A percentile compares a stretch with the other conserved stretches of the same genome.
Evolutionary conservation across 2,329 filamentous ascomycete species (phyloP).

Genomic region (Magnaporthiopsis incrustans): DNA sequence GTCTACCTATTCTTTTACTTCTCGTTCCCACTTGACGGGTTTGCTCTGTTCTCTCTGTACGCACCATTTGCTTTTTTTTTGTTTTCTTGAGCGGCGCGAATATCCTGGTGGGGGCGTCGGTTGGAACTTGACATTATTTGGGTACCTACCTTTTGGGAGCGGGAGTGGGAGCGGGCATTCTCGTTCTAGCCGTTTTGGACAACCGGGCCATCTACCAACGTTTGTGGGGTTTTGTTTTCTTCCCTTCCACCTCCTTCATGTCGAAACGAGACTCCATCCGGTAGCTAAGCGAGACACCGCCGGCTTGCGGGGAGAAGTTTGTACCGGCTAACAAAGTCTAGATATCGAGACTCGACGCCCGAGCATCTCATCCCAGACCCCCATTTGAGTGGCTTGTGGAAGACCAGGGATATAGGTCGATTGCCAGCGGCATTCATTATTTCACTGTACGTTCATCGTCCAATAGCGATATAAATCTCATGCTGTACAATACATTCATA

Average conservation of each 20-base stretch:
- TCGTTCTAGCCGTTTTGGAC: not conserved
- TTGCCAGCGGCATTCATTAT: no score
- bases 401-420: no score
- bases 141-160: no score
- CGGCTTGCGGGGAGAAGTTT: not conserved
- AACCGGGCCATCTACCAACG: not conserved
- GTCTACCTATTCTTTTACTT: not conserved
- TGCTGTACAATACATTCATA: no score
- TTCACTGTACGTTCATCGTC: no score
- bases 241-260: not conserved
- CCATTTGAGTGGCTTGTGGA: no score
- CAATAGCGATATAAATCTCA: no score
- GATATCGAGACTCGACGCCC: no score
- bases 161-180: not conserved
- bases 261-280: not conserved
- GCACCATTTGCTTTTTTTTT: not conserved
- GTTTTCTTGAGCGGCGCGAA: not conserved
- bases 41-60: not conserved
- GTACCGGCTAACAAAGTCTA: not conserved
- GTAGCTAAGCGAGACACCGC: no score
- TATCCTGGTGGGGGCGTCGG: not conserved
- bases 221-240: not conserved
- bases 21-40: not conserved
- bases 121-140: not conserved
- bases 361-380: no score